phyloP scores from a whole-genome alignment of 768 basidiomycete species.

The Cyathus striatus region DNA sequence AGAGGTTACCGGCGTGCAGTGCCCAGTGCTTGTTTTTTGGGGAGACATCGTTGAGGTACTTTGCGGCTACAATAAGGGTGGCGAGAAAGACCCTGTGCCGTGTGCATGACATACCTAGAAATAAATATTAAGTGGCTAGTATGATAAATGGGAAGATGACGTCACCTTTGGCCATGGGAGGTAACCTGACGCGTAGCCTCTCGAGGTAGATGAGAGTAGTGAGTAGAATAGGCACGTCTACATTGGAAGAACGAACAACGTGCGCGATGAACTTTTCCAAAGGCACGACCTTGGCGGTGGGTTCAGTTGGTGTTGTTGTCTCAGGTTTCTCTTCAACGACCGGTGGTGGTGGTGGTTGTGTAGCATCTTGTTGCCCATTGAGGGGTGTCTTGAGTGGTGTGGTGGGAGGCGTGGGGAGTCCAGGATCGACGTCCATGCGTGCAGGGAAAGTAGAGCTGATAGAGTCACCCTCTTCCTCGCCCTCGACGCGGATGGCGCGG shows the following conservation, averaged over 20 bases:
- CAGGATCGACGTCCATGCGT: slow-evolving; percentile 17
- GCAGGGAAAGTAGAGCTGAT: too few relatives aligned
- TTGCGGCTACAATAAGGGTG: slow-evolving; percentile 90
- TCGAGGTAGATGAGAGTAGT: slow-evolving; percentile 91
- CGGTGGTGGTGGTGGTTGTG: too few relatives aligned
- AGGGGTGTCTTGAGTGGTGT: slow-evolving; percentile 49
- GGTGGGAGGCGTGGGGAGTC: slow-evolving; percentile 62
- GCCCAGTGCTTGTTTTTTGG: slow-evolving; percentile 97
- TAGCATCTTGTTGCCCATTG: too few relatives aligned
- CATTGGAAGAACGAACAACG: slow-evolving; percentile 77
- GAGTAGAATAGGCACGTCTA: slow-evolving; percentile 87
- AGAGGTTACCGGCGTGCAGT: slow-evolving; percentile 62
- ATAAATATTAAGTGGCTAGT: background rate
- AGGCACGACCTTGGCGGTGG: slow-evolving; percentile 36
- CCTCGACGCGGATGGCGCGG: slow-evolving; percentile 68
- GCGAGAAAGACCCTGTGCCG: slow-evolving; percentile 95
- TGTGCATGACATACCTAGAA: slow-evolving; percentile 79
- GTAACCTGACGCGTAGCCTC: slow-evolving; percentile 75
- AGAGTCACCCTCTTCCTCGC: slow-evolving; percentile 29
- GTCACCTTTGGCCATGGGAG: slow-evolving; percentile 83
- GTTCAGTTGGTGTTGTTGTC: slow-evolving; percentile 6
- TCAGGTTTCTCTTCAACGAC: too few relatives aligned
- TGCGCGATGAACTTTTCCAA: slow-evolving; percentile 82
- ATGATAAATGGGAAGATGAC: slow-evolving; percentile 15
- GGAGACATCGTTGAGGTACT: slow-evolving; percentile 95